Evolutionary conservation across 345 rosid species (phyloP).

Genomic region (Brassica incana): DNA sequence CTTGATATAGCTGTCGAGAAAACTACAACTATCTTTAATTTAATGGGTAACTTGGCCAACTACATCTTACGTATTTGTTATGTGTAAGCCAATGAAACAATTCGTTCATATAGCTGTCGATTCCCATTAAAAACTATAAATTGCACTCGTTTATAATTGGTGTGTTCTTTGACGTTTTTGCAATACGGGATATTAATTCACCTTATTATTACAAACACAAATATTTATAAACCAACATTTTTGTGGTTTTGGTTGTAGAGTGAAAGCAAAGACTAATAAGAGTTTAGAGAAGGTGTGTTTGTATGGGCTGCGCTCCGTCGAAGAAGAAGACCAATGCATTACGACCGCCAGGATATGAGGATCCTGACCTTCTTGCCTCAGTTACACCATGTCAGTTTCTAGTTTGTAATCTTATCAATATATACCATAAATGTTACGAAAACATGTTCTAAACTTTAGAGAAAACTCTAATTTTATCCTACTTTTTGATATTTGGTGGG

Average conservation of each 20-base stretch:
- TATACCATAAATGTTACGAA: not conserved
- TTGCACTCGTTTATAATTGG: not conserved
- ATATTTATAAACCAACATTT: not conserved
- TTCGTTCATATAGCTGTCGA: conserved; percentile 16
- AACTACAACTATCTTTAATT: conserved; percentile 27
- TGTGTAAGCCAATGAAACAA: conserved; percentile 15
- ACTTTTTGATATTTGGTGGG: not conserved
- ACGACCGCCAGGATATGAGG: conserved; percentile 38
- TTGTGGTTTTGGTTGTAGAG: conserved; percentile 9
- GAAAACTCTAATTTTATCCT: not conserved
- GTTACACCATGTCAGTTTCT: conserved; percentile 31
- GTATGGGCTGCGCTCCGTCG: conserved; percentile 36
- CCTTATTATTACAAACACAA: not conserved
- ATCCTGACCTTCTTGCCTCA: conserved; percentile 37
- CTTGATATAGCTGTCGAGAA: conserved; percentile 31
- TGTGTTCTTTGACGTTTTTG: not conserved
- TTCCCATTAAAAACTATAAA: not conserved
- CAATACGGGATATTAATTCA: not conserved
- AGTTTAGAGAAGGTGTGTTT: conserved; percentile 8
- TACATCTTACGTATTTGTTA: conserved; percentile 7
- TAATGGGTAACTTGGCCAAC: conserved; percentile 17
- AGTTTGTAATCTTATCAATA: not conserved
- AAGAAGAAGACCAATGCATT: conserved; percentile 28
- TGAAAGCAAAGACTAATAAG: conserved; percentile 11
- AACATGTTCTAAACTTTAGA: not conserved